Evolutionary conservation across 768 basidiomycete genomes (phyloP), one percentile per base, ranked within the genome.

Genomic region (Pisolithus albus): DNA sequence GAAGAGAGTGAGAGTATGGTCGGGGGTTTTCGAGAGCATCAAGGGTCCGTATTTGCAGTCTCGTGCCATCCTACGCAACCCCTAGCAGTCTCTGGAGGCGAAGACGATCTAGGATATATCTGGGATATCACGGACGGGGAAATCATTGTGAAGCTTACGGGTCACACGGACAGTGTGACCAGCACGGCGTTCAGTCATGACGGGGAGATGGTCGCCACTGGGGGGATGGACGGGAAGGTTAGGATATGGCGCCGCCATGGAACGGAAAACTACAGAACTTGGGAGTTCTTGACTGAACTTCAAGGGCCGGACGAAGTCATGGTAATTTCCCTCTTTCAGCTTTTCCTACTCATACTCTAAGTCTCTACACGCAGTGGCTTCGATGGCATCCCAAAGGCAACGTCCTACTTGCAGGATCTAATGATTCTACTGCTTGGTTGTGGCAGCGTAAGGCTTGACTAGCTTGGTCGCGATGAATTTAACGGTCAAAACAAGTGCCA

Each of bases 181-280:
- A 76, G 76, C 49, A 76, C 79, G 4, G 84, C 77, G 19, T 99
- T 89, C 79, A 95, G 83, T 64, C 60, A 73, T 0, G 95, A 98
- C 64, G 96, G 96, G 2, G 87, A 96, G 70, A 78, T 96, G 79
- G 77, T 94, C 52, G 84, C 94, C 15, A 96, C 94, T 0, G 96
- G 95, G 9, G 96, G 96, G 0, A 98, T 99, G 96, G 96, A 99
- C 61, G 96, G 96, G 8, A 85, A 83, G 65, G 85, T 97, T 37
- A 77, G 94, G 55, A 72, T 99, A 54, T 99, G 96, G 96, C 74
- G 86, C 63, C 75, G 92, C 60, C 86, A 92, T 13, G 86, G 83
- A 5, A 85, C 74, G 57, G 82, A 84, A 42, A 70, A 84, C 54
- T 88, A 83, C 71, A 79, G 74, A 54, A 79, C 72, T 48, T 99